A percentile compares a stretch with the other conserved stretches of the same genome.
Evolutionary conservation across 2,329 filamentous ascomycete genomes (phyloP).

Genomic region (Fusarium sp.): DNA sequence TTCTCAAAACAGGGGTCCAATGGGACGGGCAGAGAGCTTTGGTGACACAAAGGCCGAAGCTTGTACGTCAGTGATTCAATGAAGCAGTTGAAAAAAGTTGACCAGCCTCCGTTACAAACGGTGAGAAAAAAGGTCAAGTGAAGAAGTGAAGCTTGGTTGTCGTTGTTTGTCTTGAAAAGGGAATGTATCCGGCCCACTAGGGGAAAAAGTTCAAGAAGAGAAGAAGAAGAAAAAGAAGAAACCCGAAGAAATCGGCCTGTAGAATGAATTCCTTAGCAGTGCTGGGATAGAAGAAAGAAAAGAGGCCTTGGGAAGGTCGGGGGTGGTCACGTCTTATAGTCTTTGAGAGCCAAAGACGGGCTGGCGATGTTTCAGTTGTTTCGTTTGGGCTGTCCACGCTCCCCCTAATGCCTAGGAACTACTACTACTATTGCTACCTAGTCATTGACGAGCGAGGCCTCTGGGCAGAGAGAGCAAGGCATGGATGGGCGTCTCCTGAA

Average conservation of each 20-base stretch:
- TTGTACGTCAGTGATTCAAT: slow-evolving; percentile 22
- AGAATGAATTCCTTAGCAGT: slow-evolving; percentile 40
- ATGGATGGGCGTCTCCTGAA: slow-evolving; percentile 23
- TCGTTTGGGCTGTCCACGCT: slow-evolving; percentile 32
- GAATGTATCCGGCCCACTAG: slow-evolving; percentile 37
- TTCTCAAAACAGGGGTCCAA: slow-evolving; percentile 32
- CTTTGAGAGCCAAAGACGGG: slow-evolving; percentile 5
- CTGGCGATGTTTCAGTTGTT: slow-evolving; percentile 34
- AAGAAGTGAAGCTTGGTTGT: not conserved
- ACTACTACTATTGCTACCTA: not conserved
- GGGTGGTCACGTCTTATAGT: slow-evolving; percentile 34
- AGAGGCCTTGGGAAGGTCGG: slow-evolving; percentile 17
- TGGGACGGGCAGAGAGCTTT: slow-evolving; percentile 20
- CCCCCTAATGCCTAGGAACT: not conserved
- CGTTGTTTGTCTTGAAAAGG: slow-evolving; percentile 24
- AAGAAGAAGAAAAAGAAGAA: slow-evolving; percentile 19
- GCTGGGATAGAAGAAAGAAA: slow-evolving; percentile 24
- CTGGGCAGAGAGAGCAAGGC: not conserved
- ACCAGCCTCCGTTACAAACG: slow-evolving; percentile 33
- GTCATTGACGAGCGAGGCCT: not conserved
- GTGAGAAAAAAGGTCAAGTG: not conserved
- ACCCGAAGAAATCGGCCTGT: slow-evolving; percentile 21
- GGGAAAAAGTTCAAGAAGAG: slow-evolving; percentile 28
- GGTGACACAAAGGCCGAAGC: slow-evolving; percentile 26
- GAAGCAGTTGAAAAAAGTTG: slow-evolving; percentile 5